phyloP scores from a whole-genome alignment of 345 rosid species.

The Carallia brachiata region DNA sequence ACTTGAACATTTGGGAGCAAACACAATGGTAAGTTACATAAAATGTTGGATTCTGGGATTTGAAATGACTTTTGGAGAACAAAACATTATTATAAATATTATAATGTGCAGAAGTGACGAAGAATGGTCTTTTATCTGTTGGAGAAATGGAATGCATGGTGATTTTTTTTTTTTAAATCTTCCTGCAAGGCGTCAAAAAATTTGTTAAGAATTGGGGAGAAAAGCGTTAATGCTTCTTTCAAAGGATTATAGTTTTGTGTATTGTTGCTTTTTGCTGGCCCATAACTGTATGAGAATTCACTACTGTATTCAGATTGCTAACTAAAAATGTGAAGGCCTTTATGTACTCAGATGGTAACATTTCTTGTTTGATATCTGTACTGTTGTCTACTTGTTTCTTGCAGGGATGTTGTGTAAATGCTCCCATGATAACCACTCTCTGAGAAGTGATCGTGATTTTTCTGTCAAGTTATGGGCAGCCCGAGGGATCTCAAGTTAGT shows the following conservation, averaged over 20 bases:
- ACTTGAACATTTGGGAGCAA: conserved; percentile 87
- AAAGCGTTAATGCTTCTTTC: no score
- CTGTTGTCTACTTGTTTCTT: conserved; percentile 22
- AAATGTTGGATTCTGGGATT: conserved; percentile 8
- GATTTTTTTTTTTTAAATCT: conserved; percentile 14
- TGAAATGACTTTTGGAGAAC: conserved; percentile 13
- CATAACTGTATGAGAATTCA: background rate
- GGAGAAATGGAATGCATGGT: conserved; percentile 99
- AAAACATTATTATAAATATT: conserved; percentile 14
- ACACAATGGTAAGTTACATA: conserved; percentile 65
- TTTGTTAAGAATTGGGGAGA: background rate
- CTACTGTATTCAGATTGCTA: background rate
- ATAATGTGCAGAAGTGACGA: conserved; percentile 70
- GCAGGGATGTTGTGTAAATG: conserved; percentile 97
- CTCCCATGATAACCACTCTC: conserved; percentile 79
- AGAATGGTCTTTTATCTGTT: conserved; percentile 93
- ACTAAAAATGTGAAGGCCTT: background rate
- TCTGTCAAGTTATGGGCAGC: background rate
- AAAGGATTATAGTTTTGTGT: no score
- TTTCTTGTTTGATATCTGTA: conserved; percentile 3
- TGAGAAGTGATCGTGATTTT: conserved; percentile 1
- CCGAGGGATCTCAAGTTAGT: conserved; percentile 13
- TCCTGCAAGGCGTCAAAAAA: background rate
- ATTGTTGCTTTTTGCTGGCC: no score
- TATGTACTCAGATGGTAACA: background rate